phyloP scores from a whole-genome alignment of 208 protist genomes.

The Trypanosomatidae sp. region DNA sequence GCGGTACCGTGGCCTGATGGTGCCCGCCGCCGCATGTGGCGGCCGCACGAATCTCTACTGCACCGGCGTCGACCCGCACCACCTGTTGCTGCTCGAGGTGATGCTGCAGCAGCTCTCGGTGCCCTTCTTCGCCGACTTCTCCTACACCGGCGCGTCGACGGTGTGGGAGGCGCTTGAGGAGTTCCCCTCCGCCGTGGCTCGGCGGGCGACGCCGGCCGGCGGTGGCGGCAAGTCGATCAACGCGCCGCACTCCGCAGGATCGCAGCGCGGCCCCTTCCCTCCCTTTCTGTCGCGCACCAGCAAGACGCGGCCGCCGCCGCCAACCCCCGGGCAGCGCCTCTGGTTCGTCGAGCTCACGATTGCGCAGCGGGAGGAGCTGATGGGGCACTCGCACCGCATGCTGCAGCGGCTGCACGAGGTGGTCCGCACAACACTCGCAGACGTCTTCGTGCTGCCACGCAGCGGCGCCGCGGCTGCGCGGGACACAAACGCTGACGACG shows the following conservation, averaged over 20 bases:
- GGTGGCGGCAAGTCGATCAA: too few species aligned
- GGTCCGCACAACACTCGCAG: constrained; percentile 8
- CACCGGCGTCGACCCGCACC: constrained; percentile 25
- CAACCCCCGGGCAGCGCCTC: too few species aligned
- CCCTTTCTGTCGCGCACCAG: constrained; percentile 3
- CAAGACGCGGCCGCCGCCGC: too few species aligned
- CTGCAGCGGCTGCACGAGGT: constrained; percentile 11
- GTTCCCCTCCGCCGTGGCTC: too few species aligned
- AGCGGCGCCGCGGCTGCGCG: constrained; percentile 3
- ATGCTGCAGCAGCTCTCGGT: constrained; percentile 48
- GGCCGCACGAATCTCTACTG: constrained; percentile 22
- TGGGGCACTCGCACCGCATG: constrained; percentile 13
- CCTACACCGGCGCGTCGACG: constrained; percentile 29
- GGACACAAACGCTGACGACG: background rate
- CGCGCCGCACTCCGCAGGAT: too few species aligned
- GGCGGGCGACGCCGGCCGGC: too few species aligned
- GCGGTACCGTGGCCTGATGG: constrained; percentile 19
- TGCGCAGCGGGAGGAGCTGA: constrained; percentile 16
- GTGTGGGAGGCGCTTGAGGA: constrained; percentile 58
- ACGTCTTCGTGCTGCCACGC: constrained; percentile 3
- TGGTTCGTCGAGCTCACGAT: constrained; percentile 16
- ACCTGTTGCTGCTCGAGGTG: constrained; percentile 46
- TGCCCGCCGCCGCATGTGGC: constrained; percentile 15
- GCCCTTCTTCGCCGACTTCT: constrained; percentile 67
- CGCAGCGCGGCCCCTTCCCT: too few species aligned